phyloP scores from a whole-genome alignment of 805 yeast species.

The Yamadazyma sp. region DNA sequence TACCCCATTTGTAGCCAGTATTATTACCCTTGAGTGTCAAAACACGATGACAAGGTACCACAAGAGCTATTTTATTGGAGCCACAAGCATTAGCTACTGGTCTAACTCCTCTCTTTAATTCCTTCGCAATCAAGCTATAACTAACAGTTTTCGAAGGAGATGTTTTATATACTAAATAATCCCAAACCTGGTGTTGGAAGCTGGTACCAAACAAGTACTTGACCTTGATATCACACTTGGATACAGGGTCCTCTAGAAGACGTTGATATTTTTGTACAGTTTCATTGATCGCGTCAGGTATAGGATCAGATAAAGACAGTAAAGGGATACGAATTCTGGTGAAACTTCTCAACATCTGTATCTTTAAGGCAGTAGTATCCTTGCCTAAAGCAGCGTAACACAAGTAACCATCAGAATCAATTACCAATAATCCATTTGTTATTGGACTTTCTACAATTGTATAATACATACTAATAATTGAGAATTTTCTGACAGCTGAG shows the following conservation, averaged over 20 bases:
- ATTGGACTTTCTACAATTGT: no score
- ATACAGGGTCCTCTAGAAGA: constrained; percentile 12
- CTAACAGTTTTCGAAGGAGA: constrained; percentile 15
- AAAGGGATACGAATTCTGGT: constrained; percentile 6
- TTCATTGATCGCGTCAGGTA: not conserved
- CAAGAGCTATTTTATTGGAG: constrained; percentile 34
- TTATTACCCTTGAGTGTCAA: constrained; percentile 25
- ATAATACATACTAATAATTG: no score
- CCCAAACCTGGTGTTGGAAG: constrained; percentile 40
- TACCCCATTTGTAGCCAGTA: constrained; percentile 41
- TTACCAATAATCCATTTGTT: no score
- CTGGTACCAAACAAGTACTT: constrained; percentile 34
- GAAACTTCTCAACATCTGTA: constrained; percentile 14
- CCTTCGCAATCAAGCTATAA: constrained; percentile 31
- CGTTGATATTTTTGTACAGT: constrained; percentile 11
- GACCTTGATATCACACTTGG: constrained; percentile 5
- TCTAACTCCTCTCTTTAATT: constrained; percentile 29
- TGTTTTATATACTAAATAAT: constrained; percentile 20
- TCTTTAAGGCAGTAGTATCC: constrained; percentile 3
- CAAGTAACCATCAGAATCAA: no score
- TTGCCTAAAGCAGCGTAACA: constrained; percentile 21
- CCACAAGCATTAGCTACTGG: constrained; percentile 42
- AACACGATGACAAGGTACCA: constrained; percentile 46
- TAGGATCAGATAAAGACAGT: constrained; percentile 7
- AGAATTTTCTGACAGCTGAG: no score